Evolutionary conservation across 2,329 filamentous ascomycete genomes (phyloP).

Genomic region (Fusarium tanahbumbuense): DNA sequence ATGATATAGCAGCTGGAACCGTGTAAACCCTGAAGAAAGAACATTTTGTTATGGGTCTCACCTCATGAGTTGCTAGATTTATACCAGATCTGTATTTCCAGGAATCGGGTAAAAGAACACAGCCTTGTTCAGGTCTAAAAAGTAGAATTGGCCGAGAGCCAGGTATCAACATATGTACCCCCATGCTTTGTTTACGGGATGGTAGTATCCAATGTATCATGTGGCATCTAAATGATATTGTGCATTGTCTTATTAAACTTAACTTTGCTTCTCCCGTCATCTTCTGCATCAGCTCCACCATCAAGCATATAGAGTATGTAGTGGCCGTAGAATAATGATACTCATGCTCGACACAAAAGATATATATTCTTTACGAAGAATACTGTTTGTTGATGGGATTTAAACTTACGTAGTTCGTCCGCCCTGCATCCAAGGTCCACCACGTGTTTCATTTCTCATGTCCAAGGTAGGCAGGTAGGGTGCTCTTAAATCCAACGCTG

Average conservation of each 20-base stretch:
- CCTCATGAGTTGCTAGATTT: background rate
- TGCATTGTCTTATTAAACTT: background rate
- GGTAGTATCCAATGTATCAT: background rate
- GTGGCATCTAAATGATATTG: background rate
- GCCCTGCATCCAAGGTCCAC: constrained; percentile 44
- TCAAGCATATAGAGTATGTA: background rate
- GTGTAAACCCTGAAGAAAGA: background rate
- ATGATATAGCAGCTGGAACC: background rate
- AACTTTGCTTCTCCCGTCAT: background rate
- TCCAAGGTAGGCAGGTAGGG: background rate
- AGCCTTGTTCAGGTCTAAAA: constrained; percentile 1
- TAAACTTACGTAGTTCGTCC: constrained; percentile 43
- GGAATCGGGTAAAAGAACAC: background rate
- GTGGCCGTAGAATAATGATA: background rate
- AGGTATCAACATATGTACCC: constrained; percentile 5
- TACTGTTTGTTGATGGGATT: constrained; percentile 37
- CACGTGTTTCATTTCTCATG: constrained; percentile 38
- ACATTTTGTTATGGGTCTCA: background rate
- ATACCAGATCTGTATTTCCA: constrained; percentile 34
- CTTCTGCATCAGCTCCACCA: background rate
- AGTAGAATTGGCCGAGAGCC: constrained; percentile 10
- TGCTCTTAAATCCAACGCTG: background rate
- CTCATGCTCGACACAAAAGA: background rate
- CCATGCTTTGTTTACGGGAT: background rate
- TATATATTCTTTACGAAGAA: background rate